Conservation (phyloP, 108 stramenopile species). For the Schizochytrium sp. region DNA sequence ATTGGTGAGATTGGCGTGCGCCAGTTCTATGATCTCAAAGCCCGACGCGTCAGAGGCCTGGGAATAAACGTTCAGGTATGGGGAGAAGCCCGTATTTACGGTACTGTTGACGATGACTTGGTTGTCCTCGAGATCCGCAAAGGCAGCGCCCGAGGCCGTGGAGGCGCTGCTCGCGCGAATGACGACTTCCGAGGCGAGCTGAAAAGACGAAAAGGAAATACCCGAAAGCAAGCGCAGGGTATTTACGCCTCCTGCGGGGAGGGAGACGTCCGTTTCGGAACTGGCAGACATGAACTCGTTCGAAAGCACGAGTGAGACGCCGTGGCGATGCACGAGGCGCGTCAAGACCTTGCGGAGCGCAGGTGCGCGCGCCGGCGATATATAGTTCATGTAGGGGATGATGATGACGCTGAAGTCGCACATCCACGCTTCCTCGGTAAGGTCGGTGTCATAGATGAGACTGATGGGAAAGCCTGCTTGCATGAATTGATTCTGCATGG, state of each 20-base stretch:
- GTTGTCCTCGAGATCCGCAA: not conserved
- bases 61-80: not conserved
- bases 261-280: not conserved
- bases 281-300: not conserved
- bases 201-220: not conserved
- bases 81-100: not conserved
- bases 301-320: not conserved
- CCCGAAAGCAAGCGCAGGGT: not conserved
- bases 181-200: not conserved
- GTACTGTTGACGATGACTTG: not conserved
- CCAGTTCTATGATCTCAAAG: not conserved
- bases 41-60: not conserved
- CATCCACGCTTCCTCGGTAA: not conserved
- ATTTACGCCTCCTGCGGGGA: not conserved
- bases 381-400: not conserved
- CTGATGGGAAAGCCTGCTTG: not conserved
- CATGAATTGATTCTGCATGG: slow-evolving; percentile 14
- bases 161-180: not conserved
- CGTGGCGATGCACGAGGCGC: not conserved
- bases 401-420: not conserved
- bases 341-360: not conserved
- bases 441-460: not conserved
- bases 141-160: not conserved
- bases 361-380: not conserved
- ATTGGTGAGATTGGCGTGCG: not conserved